Evolutionary conservation across 352 stramenopile species (phyloP).

Genomic region (Phytophthora parvispora): DNA sequence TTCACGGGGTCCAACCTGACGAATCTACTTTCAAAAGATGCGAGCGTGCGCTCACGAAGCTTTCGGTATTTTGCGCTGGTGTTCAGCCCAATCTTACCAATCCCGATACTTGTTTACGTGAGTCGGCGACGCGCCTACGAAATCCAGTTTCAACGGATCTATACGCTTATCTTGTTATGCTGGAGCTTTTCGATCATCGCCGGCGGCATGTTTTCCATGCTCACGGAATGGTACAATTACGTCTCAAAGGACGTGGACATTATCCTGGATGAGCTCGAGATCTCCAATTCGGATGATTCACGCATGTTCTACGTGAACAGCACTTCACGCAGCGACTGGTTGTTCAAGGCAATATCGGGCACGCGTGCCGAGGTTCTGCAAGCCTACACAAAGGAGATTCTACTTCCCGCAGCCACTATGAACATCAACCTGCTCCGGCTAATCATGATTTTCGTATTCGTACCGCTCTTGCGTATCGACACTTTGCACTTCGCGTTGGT

Average conservation of each 20-base stretch:
- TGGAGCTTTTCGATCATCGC: slow-evolving; percentile 82
- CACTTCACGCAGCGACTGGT: slow-evolving; percentile 53
- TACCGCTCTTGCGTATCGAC: slow-evolving; percentile 80
- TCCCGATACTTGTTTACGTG: slow-evolving; percentile 77
- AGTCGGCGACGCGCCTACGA: slow-evolving; percentile 71
- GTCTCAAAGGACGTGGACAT: slow-evolving; percentile 74
- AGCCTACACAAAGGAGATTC: slow-evolving; percentile 69
- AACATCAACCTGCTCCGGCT: slow-evolving; percentile 86
- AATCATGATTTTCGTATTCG: slow-evolving; percentile 84
- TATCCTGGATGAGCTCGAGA: slow-evolving; percentile 67
- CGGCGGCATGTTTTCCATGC: slow-evolving; percentile 86
- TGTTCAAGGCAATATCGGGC: slow-evolving; percentile 65
- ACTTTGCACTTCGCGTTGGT: slow-evolving; percentile 76
- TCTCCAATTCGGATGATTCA: slow-evolving; percentile 36
- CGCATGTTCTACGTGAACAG: slow-evolving; percentile 72
- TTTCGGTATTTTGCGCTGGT: slow-evolving; percentile 76
- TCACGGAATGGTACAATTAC: slow-evolving; percentile 86
- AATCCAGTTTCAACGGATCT: slow-evolving; percentile 80
- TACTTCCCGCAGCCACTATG: slow-evolving; percentile 75
- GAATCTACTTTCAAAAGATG: slow-evolving; percentile 74
- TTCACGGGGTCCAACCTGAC: slow-evolving; percentile 81
- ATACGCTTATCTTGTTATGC: slow-evolving; percentile 71
- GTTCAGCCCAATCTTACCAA: slow-evolving; percentile 72
- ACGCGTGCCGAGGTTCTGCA: slow-evolving; percentile 70
- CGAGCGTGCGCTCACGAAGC: slow-evolving; percentile 57